Percentiles rank a stretch among this genome's conserved stretches.
These are phyloP conservation scores for Euphorbia schlechtendalii DNA, from an alignment of 441 rosid species.

Conservation along the genomic window DNA sequence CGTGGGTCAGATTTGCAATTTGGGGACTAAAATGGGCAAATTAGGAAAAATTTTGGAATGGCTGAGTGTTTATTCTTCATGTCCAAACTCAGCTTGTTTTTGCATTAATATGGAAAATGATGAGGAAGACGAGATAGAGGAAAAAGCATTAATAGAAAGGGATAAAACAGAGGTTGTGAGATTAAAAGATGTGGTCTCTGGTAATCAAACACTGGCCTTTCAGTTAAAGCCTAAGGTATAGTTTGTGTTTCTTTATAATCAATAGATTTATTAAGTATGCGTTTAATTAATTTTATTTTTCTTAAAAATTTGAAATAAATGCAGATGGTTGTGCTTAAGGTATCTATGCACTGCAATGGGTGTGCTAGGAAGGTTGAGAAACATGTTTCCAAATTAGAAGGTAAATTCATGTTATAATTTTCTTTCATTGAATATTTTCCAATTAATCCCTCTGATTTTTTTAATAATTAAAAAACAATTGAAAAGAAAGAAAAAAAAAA, in stretches of 20 bases:
- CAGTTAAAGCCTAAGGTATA: slow-evolving; percentile 81
- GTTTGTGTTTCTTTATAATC: neutral
- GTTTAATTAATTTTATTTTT: no score
- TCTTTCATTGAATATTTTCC: no score
- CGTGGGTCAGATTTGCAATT: neutral
- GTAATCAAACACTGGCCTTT: slow-evolving; percentile 67
- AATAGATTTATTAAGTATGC: no score
- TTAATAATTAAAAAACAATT: neutral
- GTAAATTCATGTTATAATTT: slow-evolving; percentile 24
- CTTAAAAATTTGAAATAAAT: neutral
- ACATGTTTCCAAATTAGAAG: slow-evolving; percentile 79
- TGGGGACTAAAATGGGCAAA: slow-evolving; percentile 54
- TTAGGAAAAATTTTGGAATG: slow-evolving; percentile 63
- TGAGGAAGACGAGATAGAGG: slow-evolving; percentile 46
- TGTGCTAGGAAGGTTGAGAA: slow-evolving; percentile 88
- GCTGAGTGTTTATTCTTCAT: slow-evolving; percentile 37
- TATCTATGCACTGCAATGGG: slow-evolving; percentile 86
- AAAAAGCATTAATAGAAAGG: slow-evolving; percentile 34
- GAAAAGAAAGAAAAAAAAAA: no score
- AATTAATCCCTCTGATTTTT: no score
- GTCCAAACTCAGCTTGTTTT: slow-evolving; percentile 63
- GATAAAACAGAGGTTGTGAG: slow-evolving; percentile 25
- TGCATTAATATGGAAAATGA: slow-evolving; percentile 42
- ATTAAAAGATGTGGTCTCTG: slow-evolving; percentile 54
- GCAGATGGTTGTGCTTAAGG: slow-evolving; percentile 78